A percentile compares a stretch with the other conserved stretches of the same genome.
These are phyloP conservation scores for Hsuehochloa calcarea DNA, from an alignment of 176 grass and related monocot species.

Conservation along the genomic window DNA sequence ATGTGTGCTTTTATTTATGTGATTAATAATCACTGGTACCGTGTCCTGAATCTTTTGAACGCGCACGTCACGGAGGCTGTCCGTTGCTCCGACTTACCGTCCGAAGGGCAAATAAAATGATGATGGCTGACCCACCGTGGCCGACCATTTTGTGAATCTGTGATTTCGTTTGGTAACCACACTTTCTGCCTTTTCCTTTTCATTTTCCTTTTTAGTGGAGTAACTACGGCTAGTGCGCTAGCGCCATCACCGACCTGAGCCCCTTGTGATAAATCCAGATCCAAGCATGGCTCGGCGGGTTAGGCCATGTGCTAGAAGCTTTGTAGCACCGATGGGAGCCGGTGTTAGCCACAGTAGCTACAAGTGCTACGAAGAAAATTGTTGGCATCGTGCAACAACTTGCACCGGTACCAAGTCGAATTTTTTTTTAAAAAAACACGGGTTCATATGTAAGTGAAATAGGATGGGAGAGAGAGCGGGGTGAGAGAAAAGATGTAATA, in stretches of 20 bases:
- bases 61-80: not conserved
- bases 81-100: not conserved
- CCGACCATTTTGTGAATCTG: not conserved
- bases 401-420: too few relatives aligned
- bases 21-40: not conserved
- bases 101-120: not conserved
- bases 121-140: conserved; percentile 1
- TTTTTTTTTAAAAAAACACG: too few relatives aligned
- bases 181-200: not conserved
- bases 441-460: too few relatives aligned
- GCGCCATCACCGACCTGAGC: not conserved
- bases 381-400: too few relatives aligned
- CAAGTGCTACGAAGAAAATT: too few relatives aligned
- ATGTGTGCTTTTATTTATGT: not conserved
- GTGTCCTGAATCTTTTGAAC: not conserved
- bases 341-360: too few relatives aligned
- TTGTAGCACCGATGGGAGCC: too few relatives aligned
- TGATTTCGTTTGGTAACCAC: not conserved
- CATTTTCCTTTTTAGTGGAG: not conserved
- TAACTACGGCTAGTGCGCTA: not conserved
- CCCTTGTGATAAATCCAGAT: not conserved
- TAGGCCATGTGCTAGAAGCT: too few relatives aligned
- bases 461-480: too few relatives aligned
- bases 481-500: too few relatives aligned
- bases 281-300: not conserved